A percentile compares a stretch with the other conserved stretches of the same genome.
phyloP scores from a whole-genome alignment of 164 flowering plant genomes.

The Annona cherimola region DNA sequence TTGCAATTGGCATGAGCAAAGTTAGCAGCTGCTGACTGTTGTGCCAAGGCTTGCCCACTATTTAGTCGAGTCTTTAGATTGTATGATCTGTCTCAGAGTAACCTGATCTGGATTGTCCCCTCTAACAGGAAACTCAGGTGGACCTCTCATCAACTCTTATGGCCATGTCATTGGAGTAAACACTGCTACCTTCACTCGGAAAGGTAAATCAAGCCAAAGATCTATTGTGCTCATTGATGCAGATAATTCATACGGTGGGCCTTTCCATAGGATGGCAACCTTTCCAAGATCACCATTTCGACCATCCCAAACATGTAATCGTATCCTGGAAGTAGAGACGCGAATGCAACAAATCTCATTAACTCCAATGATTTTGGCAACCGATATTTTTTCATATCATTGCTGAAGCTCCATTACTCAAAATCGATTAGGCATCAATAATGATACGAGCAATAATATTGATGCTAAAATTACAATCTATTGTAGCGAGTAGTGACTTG shows the following conservation, averaged over 20 bases:
- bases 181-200: constrained; percentile 89
- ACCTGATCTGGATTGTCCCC: not conserved
- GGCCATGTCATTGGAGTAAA: constrained; percentile 94
- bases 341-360: no score
- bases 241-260: not conserved
- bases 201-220: constrained; percentile 39
- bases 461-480: no score
- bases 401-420: no score
- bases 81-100: not conserved
- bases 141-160: constrained; percentile 76
- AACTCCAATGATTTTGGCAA: no score
- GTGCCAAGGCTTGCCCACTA: not conserved
- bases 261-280: not conserved
- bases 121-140: constrained; percentile 83
- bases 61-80: no score
- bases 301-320: no score
- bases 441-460: no score
- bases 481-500: no score
- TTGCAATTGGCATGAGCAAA: not conserved
- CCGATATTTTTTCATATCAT: no score
- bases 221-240: not conserved
- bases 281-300: no score
- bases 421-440: no score
- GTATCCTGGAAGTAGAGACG: no score
- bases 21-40: not conserved